Percentiles rank a stretch among this genome's conserved stretches.
Evolutionary conservation across 768 basidiomycete species (phyloP).

Genomic region (Auricularia sp.): DNA sequence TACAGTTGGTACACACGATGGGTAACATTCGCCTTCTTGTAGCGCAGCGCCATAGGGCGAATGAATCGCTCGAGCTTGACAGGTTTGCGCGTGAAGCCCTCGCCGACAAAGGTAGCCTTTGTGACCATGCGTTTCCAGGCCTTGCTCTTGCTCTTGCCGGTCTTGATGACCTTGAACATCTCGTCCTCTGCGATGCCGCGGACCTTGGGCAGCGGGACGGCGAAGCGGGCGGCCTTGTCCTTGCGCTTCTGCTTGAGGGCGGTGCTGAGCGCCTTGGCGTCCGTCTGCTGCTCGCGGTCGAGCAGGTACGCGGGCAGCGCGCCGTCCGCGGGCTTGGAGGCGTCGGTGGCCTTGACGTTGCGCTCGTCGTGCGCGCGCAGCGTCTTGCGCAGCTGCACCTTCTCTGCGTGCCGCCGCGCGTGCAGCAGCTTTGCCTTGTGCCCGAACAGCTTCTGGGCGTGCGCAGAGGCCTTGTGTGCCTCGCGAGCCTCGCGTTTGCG

Average conservation of each 20-base stretch:
- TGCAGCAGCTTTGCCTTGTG: conserved; percentile 97
- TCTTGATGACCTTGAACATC: conserved; percentile 99
- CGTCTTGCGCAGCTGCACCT: conserved; percentile 98
- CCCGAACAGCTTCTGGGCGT: conserved; percentile 91
- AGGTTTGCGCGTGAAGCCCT: conserved; percentile 95
- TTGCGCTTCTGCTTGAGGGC: conserved; percentile 98
- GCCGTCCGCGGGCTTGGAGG: conserved; percentile 69
- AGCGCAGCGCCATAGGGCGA: conserved; percentile 92
- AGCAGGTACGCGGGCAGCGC: conserved; percentile 93
- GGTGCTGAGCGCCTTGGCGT: conserved; percentile 89
- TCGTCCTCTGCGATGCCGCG: conserved; percentile 98
- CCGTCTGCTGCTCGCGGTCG: conserved; percentile 95
- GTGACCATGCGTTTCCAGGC: conserved; percentile 99
- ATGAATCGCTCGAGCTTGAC: conserved; percentile 99
- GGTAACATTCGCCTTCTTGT: conserved; percentile 97
- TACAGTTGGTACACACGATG: conserved; percentile 39
- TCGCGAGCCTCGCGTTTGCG: conserved; percentile 75
- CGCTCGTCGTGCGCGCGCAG: conserved; percentile 99
- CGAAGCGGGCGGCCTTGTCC: conserved; percentile 97
- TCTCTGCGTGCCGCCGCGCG: conserved; percentile 91
- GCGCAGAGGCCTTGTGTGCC: conserved; percentile 66
- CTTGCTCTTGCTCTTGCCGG: conserved; percentile 92
- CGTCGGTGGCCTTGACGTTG: conserved; percentile 89
- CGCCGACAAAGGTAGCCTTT: conserved; percentile 98
- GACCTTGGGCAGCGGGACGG: conserved; percentile 94